Evolutionary conservation across 768 basidiomycete genomes (phyloP).

Genomic region (Agrocybe pediades): DNA sequence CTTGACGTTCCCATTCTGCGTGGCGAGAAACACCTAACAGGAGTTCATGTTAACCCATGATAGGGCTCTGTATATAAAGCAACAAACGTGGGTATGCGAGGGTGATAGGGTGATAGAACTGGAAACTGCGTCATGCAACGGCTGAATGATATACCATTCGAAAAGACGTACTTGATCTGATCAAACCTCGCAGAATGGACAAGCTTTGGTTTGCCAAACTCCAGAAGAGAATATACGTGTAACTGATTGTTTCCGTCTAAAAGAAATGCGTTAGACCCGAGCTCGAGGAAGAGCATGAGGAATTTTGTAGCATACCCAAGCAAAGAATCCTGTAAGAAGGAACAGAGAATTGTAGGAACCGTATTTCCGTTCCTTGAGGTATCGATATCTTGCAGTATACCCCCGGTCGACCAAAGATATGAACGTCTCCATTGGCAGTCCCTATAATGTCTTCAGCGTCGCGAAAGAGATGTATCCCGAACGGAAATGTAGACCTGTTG

Average conservation of each 20-base stretch:
- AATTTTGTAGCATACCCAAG: slow-evolving; percentile 49
- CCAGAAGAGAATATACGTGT: slow-evolving; percentile 61
- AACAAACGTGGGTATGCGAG: slow-evolving; percentile 67
- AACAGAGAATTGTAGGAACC: slow-evolving; percentile 63
- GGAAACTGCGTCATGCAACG: slow-evolving; percentile 9
- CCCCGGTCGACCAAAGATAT: slow-evolving; percentile 68
- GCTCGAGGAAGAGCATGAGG: not conserved
- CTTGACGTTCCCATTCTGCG: slow-evolving; percentile 59
- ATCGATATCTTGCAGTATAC: slow-evolving; percentile 54
- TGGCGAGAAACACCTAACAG: slow-evolving; percentile 47
- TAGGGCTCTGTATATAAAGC: slow-evolving; percentile 9
- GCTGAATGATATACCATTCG: slow-evolving; percentile 1
- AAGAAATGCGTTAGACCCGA: not conserved
- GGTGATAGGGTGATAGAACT: slow-evolving; percentile 68
- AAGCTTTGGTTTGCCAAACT: slow-evolving; percentile 53
- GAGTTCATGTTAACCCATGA: slow-evolving; percentile 4
- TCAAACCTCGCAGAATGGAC: slow-evolving; percentile 52
- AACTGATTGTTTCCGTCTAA: slow-evolving; percentile 56
- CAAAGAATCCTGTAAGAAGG: slow-evolving; percentile 58
- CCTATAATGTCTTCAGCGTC: slow-evolving; percentile 40
- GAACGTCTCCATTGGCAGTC: slow-evolving; percentile 61
- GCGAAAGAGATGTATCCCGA: not conserved
- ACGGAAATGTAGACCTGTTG: slow-evolving; percentile 43
- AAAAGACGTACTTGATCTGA: slow-evolving; percentile 41
- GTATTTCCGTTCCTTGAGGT: slow-evolving; percentile 47